phyloP scores from a whole-genome alignment of 345 rosid species.

The Diplotaxis tenuifolia region DNA sequence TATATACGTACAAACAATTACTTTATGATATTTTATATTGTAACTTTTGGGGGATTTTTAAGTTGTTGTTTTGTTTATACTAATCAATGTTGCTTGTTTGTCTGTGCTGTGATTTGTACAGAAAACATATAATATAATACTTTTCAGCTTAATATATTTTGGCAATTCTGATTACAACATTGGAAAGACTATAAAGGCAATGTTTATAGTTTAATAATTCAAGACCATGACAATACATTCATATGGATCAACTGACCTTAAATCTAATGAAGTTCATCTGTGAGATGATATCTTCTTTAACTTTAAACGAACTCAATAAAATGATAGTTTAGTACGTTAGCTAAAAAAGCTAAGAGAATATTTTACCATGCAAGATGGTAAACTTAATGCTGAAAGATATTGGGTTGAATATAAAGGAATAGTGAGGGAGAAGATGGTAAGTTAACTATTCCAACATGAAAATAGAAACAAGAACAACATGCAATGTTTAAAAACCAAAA shows the following conservation, averaged over 20 bases:
- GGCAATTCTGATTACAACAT: background rate
- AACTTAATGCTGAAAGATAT: background rate
- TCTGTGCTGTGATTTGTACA: conserved; percentile 14
- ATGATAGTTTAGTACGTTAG: background rate
- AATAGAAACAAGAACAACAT: background rate
- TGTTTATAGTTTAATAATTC: too few relatives aligned
- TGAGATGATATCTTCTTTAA: background rate
- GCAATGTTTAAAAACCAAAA: background rate
- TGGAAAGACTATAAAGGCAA: background rate
- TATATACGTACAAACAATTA: too few relatives aligned
- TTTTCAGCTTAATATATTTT: background rate
- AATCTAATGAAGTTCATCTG: background rate
- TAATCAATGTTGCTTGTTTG: background rate
- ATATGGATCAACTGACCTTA: background rate
- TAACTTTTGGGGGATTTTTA: too few relatives aligned
- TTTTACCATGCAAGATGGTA: background rate
- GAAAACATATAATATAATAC: background rate
- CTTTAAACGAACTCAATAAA: background rate
- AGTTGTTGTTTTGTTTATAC: background rate
- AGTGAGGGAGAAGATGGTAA: background rate
- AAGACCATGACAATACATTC: background rate
- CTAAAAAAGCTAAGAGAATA: background rate
- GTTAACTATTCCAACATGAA: background rate
- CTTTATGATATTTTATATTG: too few relatives aligned
- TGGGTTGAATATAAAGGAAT: background rate